Evolutionary conservation across 257 asterid species (phyloP).

Genomic region (Rubia yunnanensis): DNA sequence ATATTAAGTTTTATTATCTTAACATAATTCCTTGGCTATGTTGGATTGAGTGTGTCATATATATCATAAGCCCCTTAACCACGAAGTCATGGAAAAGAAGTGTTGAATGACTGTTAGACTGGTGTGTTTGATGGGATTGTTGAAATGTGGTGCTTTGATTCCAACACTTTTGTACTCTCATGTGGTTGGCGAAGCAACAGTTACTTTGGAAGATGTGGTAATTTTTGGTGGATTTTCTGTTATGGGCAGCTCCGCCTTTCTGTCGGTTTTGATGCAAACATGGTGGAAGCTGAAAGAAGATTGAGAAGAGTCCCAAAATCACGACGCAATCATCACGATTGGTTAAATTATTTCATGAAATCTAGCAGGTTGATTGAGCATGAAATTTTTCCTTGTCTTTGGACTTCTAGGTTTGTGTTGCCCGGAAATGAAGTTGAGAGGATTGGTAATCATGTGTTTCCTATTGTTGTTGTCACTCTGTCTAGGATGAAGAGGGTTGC

Average conservation of each 20-base stretch:
- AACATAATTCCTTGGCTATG: no score
- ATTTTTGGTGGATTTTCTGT: conserved; percentile 36
- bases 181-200: conserved; percentile 51
- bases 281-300: not conserved
- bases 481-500: conserved; percentile 29
- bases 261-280: conserved; percentile 7
- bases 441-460: conserved; percentile 15
- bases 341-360: conserved; percentile 25
- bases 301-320: not conserved
- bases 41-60: no score
- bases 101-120: no score
- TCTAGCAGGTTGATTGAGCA: conserved; percentile 19
- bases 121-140: conserved; percentile 22
- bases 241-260: conserved; percentile 22
- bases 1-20: no score
- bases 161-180: conserved; percentile 29
- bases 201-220: conserved; percentile 35
- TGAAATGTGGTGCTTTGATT: conserved; percentile 34
- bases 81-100: no score
- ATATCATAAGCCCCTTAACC: no score
- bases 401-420: conserved; percentile 35
- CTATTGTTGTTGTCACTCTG: conserved; percentile 23
- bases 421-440: conserved; percentile 16
- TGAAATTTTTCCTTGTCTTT: conserved; percentile 34
- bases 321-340: conserved; percentile 8